These are phyloP conservation scores for Stemphylium beticola DNA, from an alignment of 2,329 filamentous ascomycete genomes.

Conservation along the genomic window DNA sequence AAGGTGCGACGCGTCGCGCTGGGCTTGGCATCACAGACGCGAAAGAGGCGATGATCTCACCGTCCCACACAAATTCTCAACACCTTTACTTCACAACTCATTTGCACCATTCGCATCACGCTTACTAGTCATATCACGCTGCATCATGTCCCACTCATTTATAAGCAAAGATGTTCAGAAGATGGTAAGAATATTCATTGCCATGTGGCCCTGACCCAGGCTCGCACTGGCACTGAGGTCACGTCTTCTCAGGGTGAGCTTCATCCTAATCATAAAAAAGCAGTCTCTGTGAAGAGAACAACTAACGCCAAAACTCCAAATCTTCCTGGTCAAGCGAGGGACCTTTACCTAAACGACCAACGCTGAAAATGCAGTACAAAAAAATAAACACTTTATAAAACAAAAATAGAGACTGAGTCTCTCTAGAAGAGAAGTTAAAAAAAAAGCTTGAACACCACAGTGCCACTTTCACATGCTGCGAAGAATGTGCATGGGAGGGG, in stretches of 20 bases:
- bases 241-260: conserved; percentile 12
- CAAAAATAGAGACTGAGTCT: conserved; percentile 32
- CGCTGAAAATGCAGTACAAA: conserved; percentile 48
- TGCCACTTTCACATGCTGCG: conserved; percentile 28
- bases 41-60: conserved; percentile 29
- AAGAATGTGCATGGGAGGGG: conserved; percentile 60
- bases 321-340: conserved; percentile 42
- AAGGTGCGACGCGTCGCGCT: conserved; percentile 37
- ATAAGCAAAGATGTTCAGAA: not conserved
- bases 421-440: conserved; percentile 20
- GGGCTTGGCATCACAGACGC: conserved; percentile 37
- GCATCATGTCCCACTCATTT: conserved; percentile 1
- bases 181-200: conserved; percentile 27
- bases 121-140: not conserved
- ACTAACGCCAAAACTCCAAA: conserved; percentile 37
- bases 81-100: not conserved
- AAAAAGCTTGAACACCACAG: conserved; percentile 7
- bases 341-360: conserved; percentile 36
- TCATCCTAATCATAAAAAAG: conserved; percentile 5
- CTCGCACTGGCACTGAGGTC: conserved; percentile 38
- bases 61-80: conserved; percentile 4
- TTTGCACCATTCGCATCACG: not conserved
- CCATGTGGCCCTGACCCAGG: conserved; percentile 29
- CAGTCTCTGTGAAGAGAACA: conserved; percentile 10
- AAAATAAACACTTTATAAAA: conserved; percentile 14